Percentiles rank a stretch among this genome's conserved stretches.
phyloP scores from a whole-genome alignment of 2,329 filamentous ascomycete genomes.

The Furcasterigmium sp. region DNA sequence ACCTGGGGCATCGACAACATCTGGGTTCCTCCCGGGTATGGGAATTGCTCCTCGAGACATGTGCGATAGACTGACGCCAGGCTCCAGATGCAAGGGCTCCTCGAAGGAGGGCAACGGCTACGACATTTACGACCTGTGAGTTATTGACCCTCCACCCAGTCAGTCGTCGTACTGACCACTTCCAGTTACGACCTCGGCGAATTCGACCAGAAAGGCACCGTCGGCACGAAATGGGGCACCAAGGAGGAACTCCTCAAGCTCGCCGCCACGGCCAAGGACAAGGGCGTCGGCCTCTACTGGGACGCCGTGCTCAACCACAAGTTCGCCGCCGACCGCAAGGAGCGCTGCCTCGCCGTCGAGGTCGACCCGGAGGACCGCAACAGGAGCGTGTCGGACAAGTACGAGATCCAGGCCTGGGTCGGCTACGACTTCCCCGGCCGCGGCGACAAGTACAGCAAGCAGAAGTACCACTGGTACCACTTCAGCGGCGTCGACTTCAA shows the following conservation, averaged over 20 bases:
- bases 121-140: constrained; percentile 62
- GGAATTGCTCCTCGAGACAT: constrained; percentile 1
- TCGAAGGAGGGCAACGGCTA: constrained; percentile 61
- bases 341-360: constrained; percentile 57
- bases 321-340: constrained; percentile 63
- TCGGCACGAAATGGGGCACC: constrained; percentile 64
- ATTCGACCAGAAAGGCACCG: constrained; percentile 65
- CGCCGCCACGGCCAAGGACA: constrained; percentile 43
- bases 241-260: constrained; percentile 57
- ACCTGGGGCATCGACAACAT: constrained; percentile 58
- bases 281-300: constrained; percentile 60
- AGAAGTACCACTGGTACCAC: constrained; percentile 66
- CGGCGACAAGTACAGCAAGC: constrained; percentile 52
- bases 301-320: constrained; percentile 73
- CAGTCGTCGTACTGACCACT: constrained; percentile 1
- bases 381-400: constrained; percentile 48
- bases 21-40: constrained; percentile 64
- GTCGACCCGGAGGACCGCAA: constrained; percentile 58
- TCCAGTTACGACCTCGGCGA: constrained; percentile 57
- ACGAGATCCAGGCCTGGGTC: constrained; percentile 66
- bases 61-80: background rate
- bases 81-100: constrained; percentile 56
- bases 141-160: background rate
- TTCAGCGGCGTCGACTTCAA: constrained; percentile 69
- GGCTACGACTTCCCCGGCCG: constrained; percentile 64